Base-by-base conservation (phyloP, 164 flowering plant species). In the Houttuynia cordata region DNA sequence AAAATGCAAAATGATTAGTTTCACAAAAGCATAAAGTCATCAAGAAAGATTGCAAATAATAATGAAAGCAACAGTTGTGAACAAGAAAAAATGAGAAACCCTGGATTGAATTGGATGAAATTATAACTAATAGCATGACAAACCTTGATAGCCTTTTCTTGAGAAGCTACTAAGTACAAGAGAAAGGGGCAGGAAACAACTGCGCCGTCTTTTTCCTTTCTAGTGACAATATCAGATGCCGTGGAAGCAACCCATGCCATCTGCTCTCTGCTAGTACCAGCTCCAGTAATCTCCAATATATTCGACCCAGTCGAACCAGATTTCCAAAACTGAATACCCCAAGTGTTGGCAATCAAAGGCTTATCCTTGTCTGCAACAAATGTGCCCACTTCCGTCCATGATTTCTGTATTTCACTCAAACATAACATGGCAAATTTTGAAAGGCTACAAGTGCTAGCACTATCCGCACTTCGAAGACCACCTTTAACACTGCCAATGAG, bases 271-370 rank as follows among this genome's bases (percentile, higher is more conserved):
- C 71, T 70, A 52, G 82, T 62, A 75, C 75, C 74, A 67, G 76
- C 59, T 57, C 81, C 83, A 69, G 76, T 79, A 25, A 80, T 79
- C 60, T 81, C 95, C 62, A 91, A 30, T 23, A 93, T 69, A 80
- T 83, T 82, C 30, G 65, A 79, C 55, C 89, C 87, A 65, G 25
- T 24, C 0, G 75, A 69, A 73, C 75, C 83, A 68, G 69, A 69
- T 60, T 78, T 83, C 89, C 85, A 93, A 47, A 86, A 86, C 66
- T 88, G 88, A 77, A 80, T 21, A 60, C 99, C 97, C 99, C 99
- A 93, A 10, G 62, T 8, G 51, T 73, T 70, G 34, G 66, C 70
- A 71, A 83, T 76, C 55, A 87, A 73, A 57, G 84, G 78, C 58
- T 68, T 74, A 15, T 74, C 72, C 58, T 57, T 69, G 8, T 70